Percentiles rank a stretch among this genome's conserved stretches.
Evolutionary conservation across 2,329 filamentous ascomycete genomes (phyloP).

Genomic region (Calycina herbarum): DNA sequence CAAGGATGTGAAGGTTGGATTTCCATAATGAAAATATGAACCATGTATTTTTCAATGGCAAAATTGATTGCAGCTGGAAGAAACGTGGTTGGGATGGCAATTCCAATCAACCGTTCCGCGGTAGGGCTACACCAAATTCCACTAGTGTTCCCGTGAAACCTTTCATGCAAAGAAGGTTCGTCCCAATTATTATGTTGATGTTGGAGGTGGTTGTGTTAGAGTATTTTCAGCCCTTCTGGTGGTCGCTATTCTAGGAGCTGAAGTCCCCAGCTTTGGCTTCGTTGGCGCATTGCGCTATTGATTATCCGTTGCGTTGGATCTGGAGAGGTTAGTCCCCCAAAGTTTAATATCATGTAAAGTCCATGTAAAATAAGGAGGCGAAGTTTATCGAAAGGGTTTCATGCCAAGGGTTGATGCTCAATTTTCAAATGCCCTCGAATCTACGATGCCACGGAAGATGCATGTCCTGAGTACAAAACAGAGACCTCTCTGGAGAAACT

Average conservation of each 20-base stretch:
- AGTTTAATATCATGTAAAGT: not conserved
- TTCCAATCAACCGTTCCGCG: not conserved
- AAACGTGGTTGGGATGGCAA: not conserved
- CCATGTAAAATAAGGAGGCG: constrained; percentile 3
- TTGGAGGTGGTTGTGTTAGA: not conserved
- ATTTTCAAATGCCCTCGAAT: not conserved
- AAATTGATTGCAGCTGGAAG: not conserved
- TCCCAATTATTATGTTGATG: not conserved
- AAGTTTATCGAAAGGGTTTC: not conserved
- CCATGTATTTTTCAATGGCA: not conserved
- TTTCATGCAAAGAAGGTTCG: not conserved
- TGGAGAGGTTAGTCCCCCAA: constrained; percentile 3
- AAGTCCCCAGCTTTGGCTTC: constrained; percentile 11
- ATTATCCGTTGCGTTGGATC: constrained; percentile 12
- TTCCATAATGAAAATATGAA: not conserved
- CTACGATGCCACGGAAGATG: not conserved
- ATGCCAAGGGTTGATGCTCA: not conserved
- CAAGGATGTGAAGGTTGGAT: not conserved
- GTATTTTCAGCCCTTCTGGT: not conserved
- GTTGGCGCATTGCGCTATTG: constrained; percentile 13
- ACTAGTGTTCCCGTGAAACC: not conserved
- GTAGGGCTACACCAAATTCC: not conserved
- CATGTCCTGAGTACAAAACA: not conserved
- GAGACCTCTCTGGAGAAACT: not conserved
- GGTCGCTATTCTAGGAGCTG: constrained; percentile 8